Evolutionary conservation across 2,329 filamentous ascomycete genomes (phyloP).

Genomic region (Botryotinia globosa): DNA sequence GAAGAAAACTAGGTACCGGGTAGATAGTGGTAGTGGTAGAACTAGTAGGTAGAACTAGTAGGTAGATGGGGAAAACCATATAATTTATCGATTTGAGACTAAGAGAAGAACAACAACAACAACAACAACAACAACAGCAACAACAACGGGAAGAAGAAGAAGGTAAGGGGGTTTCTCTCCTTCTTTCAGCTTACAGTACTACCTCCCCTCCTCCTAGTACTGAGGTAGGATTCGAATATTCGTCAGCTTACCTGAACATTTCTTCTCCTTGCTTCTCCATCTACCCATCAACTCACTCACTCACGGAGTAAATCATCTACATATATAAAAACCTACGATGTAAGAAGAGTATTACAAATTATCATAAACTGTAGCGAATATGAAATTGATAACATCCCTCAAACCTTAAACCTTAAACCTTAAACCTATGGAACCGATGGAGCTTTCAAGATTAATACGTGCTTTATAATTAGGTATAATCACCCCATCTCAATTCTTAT

Average conservation of each 20-base stretch:
- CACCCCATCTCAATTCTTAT: not conserved
- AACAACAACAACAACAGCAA: not conserved
- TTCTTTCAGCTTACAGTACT: not conserved
- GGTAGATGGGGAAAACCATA: not conserved
- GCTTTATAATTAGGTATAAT: not conserved
- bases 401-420: not conserved
- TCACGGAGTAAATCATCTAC: not conserved
- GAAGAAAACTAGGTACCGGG: not conserved
- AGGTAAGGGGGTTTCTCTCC: not conserved
- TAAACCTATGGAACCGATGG: not conserved
- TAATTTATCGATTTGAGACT: not conserved
- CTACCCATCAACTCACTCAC: not conserved
- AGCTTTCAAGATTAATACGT: not conserved
- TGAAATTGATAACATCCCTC: not conserved
- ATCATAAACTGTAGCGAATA: not conserved
- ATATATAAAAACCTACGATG: too few species aligned
- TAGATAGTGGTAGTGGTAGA: not conserved
- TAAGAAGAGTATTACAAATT: too few species aligned
- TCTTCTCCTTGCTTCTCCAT: not conserved
- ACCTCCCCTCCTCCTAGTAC: not conserved
- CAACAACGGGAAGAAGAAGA: not conserved
- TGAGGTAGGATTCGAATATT: not conserved
- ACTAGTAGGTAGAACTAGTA: not conserved
- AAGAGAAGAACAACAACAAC: not conserved
- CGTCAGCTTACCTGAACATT: not conserved